Percentiles rank a stretch among this genome's conserved stretches.
phyloP scores from a whole-genome alignment of 2,329 filamentous ascomycete species.

The Colletotrichum musicola region DNA sequence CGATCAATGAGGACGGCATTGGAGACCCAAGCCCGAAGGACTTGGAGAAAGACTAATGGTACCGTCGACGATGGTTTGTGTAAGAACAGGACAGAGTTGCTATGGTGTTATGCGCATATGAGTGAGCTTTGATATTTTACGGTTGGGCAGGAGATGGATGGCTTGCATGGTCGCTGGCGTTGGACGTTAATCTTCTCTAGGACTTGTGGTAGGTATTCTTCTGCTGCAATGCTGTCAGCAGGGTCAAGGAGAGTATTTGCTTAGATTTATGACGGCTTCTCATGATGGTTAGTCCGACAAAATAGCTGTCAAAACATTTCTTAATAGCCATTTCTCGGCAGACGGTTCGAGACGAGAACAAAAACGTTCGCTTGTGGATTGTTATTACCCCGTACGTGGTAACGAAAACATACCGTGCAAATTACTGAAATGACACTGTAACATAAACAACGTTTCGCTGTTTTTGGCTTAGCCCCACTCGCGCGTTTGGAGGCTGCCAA shows the following conservation, averaged over 20 bases:
- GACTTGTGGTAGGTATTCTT: slow-evolving; percentile 30
- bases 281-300: not conserved
- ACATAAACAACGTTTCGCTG: slow-evolving; percentile 49
- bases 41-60: slow-evolving; percentile 79
- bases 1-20: slow-evolving; percentile 97
- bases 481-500: slow-evolving; percentile 33
- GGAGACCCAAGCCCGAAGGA: slow-evolving; percentile 97
- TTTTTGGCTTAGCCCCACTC: slow-evolving; percentile 49
- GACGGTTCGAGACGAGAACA: no score
- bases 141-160: slow-evolving; percentile 19
- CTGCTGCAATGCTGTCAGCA: not conserved
- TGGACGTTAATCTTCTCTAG: slow-evolving; percentile 33
- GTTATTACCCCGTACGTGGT: no score
- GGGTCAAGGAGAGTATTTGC: slow-evolving; percentile 7
- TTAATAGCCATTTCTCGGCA: no score
- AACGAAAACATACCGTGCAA: no score
- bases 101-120: slow-evolving; percentile 28
- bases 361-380: no score
- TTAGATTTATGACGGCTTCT: not conserved
- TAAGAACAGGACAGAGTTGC: not conserved
- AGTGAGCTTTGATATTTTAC: slow-evolving; percentile 15
- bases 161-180: slow-evolving; percentile 49
- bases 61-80: not conserved
- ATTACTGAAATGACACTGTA: slow-evolving; percentile 13
- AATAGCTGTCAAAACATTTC: no score